Evolutionary conservation across 345 rosid genomes (phyloP).

Genomic region (Cardiospermum halicacabum): DNA sequence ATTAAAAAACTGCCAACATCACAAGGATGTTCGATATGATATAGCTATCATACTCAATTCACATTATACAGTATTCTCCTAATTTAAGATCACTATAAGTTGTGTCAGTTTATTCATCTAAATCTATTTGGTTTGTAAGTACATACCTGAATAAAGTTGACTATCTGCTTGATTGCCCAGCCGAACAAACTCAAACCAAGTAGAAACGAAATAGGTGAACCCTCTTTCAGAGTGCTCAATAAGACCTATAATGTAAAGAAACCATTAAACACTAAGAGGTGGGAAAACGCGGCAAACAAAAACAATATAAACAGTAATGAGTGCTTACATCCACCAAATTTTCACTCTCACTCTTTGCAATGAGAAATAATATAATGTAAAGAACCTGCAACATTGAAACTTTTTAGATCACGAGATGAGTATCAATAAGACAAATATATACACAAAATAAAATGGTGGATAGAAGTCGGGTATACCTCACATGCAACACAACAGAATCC

Average conservation of each 20-base stretch:
- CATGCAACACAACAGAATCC: conserved; percentile 89
- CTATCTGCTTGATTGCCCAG: conserved; percentile 73
- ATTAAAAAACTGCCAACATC: conserved; percentile 5
- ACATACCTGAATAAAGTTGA: conserved; percentile 81
- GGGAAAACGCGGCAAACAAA: conserved; percentile 7
- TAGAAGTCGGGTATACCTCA: conserved; percentile 50
- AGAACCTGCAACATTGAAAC: conserved; percentile 50
- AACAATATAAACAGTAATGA: conserved; percentile 9
- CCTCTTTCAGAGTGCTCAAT: conserved; percentile 32
- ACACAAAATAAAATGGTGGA: background rate
- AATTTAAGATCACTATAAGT: background rate
- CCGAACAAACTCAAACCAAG: conserved; percentile 65
- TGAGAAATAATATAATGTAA: conserved; percentile 72
- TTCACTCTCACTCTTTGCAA: conserved; percentile 53
- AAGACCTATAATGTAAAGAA: conserved; percentile 44
- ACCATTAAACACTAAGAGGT: conserved; percentile 8
- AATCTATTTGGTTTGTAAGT: background rate
- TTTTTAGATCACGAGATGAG: conserved; percentile 10
- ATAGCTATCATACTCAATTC: background rate
- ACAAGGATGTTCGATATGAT: background rate
- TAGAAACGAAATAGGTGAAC: conserved; percentile 46
- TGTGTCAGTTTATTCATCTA: background rate
- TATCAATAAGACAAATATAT: background rate
- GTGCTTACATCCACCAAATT: conserved; percentile 55
- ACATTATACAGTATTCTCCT: background rate